Evolutionary conservation across 2,329 filamentous ascomycete genomes (phyloP).

Genomic region (Fusarium nanum): DNA sequence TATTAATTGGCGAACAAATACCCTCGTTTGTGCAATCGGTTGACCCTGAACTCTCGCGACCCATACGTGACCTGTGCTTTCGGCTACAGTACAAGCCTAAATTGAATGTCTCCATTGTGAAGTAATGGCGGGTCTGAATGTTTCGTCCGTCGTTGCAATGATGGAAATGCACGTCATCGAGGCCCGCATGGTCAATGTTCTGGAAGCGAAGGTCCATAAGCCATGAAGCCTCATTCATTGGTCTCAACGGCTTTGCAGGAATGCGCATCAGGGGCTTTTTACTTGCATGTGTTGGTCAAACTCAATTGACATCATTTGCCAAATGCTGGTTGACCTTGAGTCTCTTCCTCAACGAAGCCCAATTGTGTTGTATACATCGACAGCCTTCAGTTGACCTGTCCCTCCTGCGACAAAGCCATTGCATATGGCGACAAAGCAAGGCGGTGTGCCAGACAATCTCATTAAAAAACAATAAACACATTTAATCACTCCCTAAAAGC

Average conservation of each 20-base stretch:
- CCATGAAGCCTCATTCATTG: not conserved
- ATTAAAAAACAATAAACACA: too few relatives aligned
- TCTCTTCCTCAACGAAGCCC: too few relatives aligned
- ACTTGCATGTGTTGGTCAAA: not conserved
- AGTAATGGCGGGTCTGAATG: not conserved
- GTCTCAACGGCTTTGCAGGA: not conserved
- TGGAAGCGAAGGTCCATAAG: not conserved
- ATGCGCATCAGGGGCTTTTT: not conserved
- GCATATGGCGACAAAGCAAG: too few relatives aligned
- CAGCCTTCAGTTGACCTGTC: not conserved
- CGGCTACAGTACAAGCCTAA: not conserved
- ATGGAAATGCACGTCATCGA: not conserved
- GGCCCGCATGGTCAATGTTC: conserved; percentile 7
- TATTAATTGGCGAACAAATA: not conserved
- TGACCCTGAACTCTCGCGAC: not conserved
- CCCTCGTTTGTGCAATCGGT: not conserved
- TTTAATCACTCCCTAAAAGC: conserved; percentile 45
- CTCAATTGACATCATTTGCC: not conserved
- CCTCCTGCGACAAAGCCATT: too few relatives aligned
- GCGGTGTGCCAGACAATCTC: too few relatives aligned
- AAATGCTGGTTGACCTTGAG: not conserved
- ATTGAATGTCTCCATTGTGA: not conserved
- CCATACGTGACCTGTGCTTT: not conserved
- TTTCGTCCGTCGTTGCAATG: not conserved
- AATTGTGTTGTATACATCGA: not conserved